Conservation (phyloP, 2,329 filamentous ascomycete genomes). For the Alternaria consortialis region DNA sequence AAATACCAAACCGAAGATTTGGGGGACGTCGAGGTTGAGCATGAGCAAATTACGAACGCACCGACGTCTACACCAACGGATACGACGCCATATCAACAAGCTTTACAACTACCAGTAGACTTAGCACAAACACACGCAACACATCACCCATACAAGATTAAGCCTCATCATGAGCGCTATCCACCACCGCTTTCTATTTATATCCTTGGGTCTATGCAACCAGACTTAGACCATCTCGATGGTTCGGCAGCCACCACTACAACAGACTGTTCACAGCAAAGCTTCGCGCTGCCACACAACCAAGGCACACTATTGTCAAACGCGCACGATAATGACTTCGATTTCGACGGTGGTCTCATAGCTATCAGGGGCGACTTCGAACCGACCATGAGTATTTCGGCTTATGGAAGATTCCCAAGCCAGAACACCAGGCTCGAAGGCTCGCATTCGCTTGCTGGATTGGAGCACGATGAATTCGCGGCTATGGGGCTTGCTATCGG, state of each 20-base stretch:
- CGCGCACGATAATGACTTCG: conserved; percentile 48
- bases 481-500: conserved; percentile 23
- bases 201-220: conserved; percentile 30
- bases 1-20: conserved; percentile 18
- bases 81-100: conserved; percentile 25
- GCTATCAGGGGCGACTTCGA: conserved; percentile 50
- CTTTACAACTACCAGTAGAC: conserved; percentile 23
- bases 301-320: conserved; percentile 30
- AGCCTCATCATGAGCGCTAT: conserved; percentile 23
- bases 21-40: neutral
- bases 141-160: conserved; percentile 25
- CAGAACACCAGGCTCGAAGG: neutral
- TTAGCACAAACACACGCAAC: conserved; percentile 15
- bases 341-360: conserved; percentile 54
- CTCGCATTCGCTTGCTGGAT: conserved; percentile 20
- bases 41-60: conserved; percentile 3
- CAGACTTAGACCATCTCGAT: conserved; percentile 34
- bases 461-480: conserved; percentile 29
- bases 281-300: conserved; percentile 31
- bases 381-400: conserved; percentile 35
- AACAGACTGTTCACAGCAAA: conserved; percentile 39
- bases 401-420: conserved; percentile 28
- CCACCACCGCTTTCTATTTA: conserved; percentile 41
- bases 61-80: conserved; percentile 5
- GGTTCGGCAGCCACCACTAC: conserved; percentile 31